Percentiles rank a stretch among this genome's conserved stretches.
phyloP scores from a whole-genome alignment of 768 basidiomycete genomes.

The Lepiota brunneoincarnata region DNA sequence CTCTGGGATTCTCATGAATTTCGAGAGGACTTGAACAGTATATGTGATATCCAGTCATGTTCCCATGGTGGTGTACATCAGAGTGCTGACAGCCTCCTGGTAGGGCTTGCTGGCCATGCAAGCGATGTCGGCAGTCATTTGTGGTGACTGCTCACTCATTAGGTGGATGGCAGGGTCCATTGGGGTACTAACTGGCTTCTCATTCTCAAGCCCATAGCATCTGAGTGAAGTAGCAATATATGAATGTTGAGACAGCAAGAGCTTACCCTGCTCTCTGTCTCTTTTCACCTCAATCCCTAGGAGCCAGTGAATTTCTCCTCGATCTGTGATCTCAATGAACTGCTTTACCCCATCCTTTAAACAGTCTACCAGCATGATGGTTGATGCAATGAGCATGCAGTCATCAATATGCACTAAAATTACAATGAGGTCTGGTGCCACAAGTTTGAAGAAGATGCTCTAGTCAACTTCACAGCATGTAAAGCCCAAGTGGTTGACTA shows the following conservation, averaged over 20 bases:
- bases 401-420: slow-evolving; percentile 30
- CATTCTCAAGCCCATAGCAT: no score
- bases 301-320: slow-evolving; percentile 17
- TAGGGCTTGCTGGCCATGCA: no score
- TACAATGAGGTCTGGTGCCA: slow-evolving; percentile 9
- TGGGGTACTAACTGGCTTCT: no score
- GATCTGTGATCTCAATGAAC: slow-evolving; percentile 1
- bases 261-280: slow-evolving; percentile 7
- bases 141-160: no score
- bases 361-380: neutral
- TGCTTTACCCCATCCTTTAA: neutral
- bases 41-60: slow-evolving; percentile 36
- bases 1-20: slow-evolving; percentile 29
- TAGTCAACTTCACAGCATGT: slow-evolving; percentile 19
- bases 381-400: slow-evolving; percentile 18
- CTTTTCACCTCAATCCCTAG: slow-evolving; percentile 26
- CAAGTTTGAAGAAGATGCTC: neutral
- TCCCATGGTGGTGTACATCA: slow-evolving; percentile 29
- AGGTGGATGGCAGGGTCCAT: no score
- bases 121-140: no score
- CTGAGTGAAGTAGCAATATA: slow-evolving; percentile 30
- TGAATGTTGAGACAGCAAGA: slow-evolving; percentile 22
- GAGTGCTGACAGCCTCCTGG: slow-evolving; percentile 23
- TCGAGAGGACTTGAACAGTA: slow-evolving; percentile 29
- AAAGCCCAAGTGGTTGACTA: slow-evolving; percentile 15